A percentile compares a stretch with the other conserved stretches of the same genome.
Evolutionary conservation across 2,329 filamentous ascomycete species (phyloP).

Genomic region (Colletotrichum musicola): DNA sequence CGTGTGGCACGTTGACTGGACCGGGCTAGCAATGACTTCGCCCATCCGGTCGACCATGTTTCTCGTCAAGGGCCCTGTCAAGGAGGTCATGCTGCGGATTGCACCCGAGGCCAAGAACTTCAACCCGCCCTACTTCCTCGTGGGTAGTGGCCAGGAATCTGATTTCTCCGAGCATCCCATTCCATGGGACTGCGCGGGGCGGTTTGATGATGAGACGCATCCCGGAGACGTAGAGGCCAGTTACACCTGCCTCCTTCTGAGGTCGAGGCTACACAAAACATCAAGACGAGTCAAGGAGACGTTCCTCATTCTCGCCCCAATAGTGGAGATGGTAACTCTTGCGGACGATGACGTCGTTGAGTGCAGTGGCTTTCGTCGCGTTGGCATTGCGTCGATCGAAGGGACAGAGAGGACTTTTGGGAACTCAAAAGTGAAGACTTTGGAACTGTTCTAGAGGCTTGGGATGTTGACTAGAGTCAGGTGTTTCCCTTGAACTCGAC

Average conservation of each 20-base stretch:
- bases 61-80: neutral
- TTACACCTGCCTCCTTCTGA: conserved; percentile 8
- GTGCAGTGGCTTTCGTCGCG: neutral
- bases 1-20: neutral
- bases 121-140: neutral
- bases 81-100: neutral
- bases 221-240: neutral
- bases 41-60: neutral
- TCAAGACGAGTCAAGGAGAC: neutral
- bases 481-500: neutral
- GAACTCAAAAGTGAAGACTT: neutral
- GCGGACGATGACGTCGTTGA: neutral
- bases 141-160: neutral
- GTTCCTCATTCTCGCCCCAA: neutral
- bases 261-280: neutral
- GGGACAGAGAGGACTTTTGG: neutral
- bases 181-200: conserved; percentile 1
- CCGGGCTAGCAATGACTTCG: conserved; percentile 13
- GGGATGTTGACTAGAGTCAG: neutral
- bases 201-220: conserved; percentile 6
- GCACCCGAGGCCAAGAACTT: neutral
- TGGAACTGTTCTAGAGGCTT: neutral
- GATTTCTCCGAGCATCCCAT: neutral
- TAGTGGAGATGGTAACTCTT: neutral
- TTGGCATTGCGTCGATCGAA: neutral